phyloP scores from a whole-genome alignment of 2,329 filamentous ascomycete species.

The Blumeriella jaapii region DNA sequence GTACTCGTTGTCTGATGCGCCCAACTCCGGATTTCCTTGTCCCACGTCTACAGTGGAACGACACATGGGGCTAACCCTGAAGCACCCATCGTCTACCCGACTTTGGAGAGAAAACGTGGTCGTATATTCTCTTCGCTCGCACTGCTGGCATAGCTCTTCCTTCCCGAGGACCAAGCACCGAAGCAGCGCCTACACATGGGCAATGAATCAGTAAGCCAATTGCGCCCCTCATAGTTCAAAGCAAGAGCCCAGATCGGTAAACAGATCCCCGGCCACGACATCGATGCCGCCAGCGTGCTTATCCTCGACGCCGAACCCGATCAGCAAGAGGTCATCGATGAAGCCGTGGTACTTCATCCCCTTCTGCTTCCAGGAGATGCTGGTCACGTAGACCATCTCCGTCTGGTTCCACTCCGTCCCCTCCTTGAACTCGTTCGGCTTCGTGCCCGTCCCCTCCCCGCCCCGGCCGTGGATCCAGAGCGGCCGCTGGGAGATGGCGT shows the following conservation, averaged over 20 bases:
- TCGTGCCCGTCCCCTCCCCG: constrained; percentile 8
- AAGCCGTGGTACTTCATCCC: constrained; percentile 42
- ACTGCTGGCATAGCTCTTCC: too few relatives aligned
- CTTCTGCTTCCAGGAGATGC: constrained; percentile 40
- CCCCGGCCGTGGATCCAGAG: constrained; percentile 44
- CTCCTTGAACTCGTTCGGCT: not conserved
- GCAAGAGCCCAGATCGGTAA: constrained; percentile 33
- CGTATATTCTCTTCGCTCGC: too few relatives aligned
- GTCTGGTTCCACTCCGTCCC: constrained; percentile 26
- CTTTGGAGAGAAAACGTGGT: too few relatives aligned
- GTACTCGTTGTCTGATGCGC: too few relatives aligned
- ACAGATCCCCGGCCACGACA: constrained; percentile 37
- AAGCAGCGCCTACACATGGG: too few relatives aligned
- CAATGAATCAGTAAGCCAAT: too few relatives aligned
- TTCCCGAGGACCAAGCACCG: too few relatives aligned
- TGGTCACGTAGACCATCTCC: constrained; percentile 48
- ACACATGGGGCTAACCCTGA: too few relatives aligned
- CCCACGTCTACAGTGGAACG: too few relatives aligned
- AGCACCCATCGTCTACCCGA: too few relatives aligned
- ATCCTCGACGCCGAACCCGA: constrained; percentile 47
- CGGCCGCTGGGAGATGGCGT: constrained; percentile 38
- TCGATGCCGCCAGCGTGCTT: constrained; percentile 37
- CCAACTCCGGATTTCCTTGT: too few relatives aligned
- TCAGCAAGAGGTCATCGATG: constrained; percentile 41
- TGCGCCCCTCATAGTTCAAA: too few relatives aligned